Evolutionary conservation across 2,329 filamentous ascomycete genomes (phyloP).

Genomic region (Aureobasidium melanogenum): DNA sequence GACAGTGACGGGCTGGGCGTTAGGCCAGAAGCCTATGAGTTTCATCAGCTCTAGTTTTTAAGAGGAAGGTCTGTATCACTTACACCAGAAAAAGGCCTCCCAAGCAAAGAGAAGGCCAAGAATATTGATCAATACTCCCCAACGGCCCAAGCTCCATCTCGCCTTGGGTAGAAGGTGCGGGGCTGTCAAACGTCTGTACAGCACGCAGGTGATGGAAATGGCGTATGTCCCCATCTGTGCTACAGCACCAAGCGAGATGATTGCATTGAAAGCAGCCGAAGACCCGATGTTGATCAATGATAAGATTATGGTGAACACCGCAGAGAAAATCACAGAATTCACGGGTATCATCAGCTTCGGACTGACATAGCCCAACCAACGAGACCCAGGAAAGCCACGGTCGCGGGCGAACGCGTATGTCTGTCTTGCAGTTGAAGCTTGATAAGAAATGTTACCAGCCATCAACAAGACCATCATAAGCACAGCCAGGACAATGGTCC

Average conservation of each 20-base stretch:
- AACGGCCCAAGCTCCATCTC: slow-evolving; percentile 31
- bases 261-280: slow-evolving; percentile 15
- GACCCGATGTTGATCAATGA: slow-evolving; percentile 19
- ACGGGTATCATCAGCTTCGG: slow-evolving; percentile 12
- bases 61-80: not conserved
- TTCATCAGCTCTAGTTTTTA: not conserved
- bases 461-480: slow-evolving; percentile 24
- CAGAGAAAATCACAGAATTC: slow-evolving; percentile 15
- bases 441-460: slow-evolving; percentile 28
- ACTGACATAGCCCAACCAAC: slow-evolving; percentile 20
- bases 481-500: slow-evolving; percentile 23
- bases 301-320: slow-evolving; percentile 14
- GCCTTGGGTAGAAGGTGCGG: slow-evolving; percentile 30
- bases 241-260: slow-evolving; percentile 30
- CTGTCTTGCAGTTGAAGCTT: slow-evolving; percentile 26
- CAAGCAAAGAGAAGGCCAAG: slow-evolving; percentile 27
- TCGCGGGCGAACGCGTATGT: slow-evolving; percentile 36
- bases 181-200: slow-evolving; percentile 30
- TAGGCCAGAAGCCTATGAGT: slow-evolving; percentile 4
- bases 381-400: slow-evolving; percentile 31
- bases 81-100: slow-evolving; percentile 28
- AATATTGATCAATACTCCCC: slow-evolving; percentile 31
- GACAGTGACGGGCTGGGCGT: not conserved
- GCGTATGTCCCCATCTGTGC: slow-evolving; percentile 34
- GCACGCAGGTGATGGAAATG: slow-evolving; percentile 32